Percentiles rank a stretch among this genome's conserved stretches.
phyloP scores from a whole-genome alignment of 139 green algal genomes.

The Asterochloris erici region DNA sequence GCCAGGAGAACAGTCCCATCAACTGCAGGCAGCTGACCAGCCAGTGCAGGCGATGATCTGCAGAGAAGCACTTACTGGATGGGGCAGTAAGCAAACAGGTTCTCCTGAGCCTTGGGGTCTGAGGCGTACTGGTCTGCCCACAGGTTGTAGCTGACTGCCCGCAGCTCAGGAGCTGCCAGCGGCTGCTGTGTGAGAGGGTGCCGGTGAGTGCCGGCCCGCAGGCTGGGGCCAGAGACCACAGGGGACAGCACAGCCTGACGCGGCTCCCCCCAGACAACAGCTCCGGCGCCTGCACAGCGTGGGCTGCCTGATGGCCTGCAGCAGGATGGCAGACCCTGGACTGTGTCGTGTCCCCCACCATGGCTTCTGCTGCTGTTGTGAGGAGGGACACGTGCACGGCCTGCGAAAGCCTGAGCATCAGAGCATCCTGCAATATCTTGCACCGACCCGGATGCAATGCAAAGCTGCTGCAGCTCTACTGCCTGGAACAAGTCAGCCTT shows the following conservation, averaged over 20 bases:
- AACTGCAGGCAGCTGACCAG: not conserved
- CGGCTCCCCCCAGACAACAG: not conserved
- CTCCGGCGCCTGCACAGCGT: not conserved
- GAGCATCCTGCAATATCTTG: not conserved
- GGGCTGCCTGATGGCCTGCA: not conserved
- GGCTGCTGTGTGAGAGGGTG: conserved; percentile 12
- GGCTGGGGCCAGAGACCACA: conserved; percentile 45
- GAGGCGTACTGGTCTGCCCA: conserved; percentile 88
- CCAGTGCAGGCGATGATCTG: no score
- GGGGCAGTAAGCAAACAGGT: conserved; percentile 72
- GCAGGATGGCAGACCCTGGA: not conserved
- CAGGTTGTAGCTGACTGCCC: conserved; percentile 91
- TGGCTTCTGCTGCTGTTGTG: not conserved
- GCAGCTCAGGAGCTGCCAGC: conserved; percentile 35
- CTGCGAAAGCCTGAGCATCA: not conserved
- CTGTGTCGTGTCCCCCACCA: not conserved
- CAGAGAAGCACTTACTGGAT: conserved; percentile 27
- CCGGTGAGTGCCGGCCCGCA: conserved; percentile 15
- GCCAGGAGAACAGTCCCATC: not conserved
- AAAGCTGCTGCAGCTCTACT: no score
- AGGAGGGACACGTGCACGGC: not conserved
- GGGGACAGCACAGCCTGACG: not conserved
- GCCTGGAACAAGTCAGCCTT: no score
- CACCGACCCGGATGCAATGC: no score
- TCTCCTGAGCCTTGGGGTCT: conserved; percentile 57